These are phyloP conservation scores for Xanthoconium purpureum DNA, from an alignment of 768 basidiomycete species.

Conservation along the genomic window DNA sequence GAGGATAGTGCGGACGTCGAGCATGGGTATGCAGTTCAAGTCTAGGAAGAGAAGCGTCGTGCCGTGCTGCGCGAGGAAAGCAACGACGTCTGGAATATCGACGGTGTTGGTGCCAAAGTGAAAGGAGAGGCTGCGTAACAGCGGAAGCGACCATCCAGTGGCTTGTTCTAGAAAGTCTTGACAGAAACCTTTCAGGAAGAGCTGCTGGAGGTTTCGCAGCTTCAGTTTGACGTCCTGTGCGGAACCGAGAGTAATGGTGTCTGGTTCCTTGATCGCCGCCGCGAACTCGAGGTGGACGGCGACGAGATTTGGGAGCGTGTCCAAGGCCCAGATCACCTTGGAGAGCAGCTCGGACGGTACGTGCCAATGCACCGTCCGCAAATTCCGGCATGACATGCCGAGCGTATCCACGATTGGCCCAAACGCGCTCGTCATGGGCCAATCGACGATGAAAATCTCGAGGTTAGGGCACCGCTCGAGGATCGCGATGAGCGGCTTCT, in stretches of 20 bases:
- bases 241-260: constrained; percentile 55
- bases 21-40: constrained; percentile 51
- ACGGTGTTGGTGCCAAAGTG: constrained; percentile 37
- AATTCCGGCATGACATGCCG: constrained; percentile 44
- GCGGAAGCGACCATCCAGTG: constrained; percentile 60
- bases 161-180: constrained; percentile 71
- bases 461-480: constrained; percentile 69
- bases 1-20: constrained; percentile 59
- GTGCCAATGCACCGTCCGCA: constrained; percentile 63
- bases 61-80: constrained; percentile 63
- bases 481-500: constrained; percentile 54
- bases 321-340: constrained; percentile 71
- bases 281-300: constrained; percentile 55
- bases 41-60: constrained; percentile 59
- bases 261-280: constrained; percentile 31
- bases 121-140: constrained; percentile 55
- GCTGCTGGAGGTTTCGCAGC: constrained; percentile 57
- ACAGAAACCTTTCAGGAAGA: constrained; percentile 58
- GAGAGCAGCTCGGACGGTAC: constrained; percentile 53
- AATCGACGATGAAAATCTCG: constrained; percentile 68
- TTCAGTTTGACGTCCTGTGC: constrained; percentile 54
- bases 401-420: constrained; percentile 65
- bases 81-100: constrained; percentile 56
- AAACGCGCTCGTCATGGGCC: constrained; percentile 58
- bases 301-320: constrained; percentile 54